Evolutionary conservation across 1,284 basidiomycete genomes (phyloP), one percentile per base, ranked within the genome.

Genomic region (Boletus sp.): DNA sequence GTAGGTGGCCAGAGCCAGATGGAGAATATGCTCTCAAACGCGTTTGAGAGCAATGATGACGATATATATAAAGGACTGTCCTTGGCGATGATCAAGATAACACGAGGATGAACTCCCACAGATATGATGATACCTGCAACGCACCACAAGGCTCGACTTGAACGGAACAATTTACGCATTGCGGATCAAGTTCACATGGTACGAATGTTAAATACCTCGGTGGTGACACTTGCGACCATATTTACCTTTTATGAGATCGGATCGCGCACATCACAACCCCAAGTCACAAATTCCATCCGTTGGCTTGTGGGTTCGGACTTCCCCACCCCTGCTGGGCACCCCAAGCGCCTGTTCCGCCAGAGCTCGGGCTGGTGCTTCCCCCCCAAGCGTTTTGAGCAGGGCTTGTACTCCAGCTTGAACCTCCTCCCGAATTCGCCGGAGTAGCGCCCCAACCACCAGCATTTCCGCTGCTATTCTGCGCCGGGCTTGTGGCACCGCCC

Each of bases 251-350:
- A 6, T 20, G 13, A 41, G 13, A 27, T 37, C 4, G 26, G 36
- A 32, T 27, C n/a, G 27, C 29, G 27, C 17, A 45, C 17, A 39
- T 30, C 14, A 14, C 13, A 13, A 41, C 29, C 19, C 9, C 8
- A 13, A 38, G 20, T 60, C 64, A 78, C 25, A 77, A 64, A 53
- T 72, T 79, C 78, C 80, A 81, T n/a, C 78, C 79, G 56, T 77
- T 78, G 19, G 75, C 58, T 53, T 74, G 76, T 50, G 67, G 77
- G 44, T 50, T 60, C 17, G 71, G 70, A 48, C 71, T 71, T n/a
- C 56, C 57, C 72, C 72, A 73, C 10, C 71, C 69, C 41, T 68
- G 66, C 36, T 69, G 63, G 3, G 54, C 34, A 8, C 62, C 66
- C 64, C 68, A 69, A 34, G 58, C 56, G 40, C 59, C 50, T 27